Base-by-base conservation (phyloP, 2,329 filamentous ascomycete species). In the Stachybotrys chartarum region DNA sequence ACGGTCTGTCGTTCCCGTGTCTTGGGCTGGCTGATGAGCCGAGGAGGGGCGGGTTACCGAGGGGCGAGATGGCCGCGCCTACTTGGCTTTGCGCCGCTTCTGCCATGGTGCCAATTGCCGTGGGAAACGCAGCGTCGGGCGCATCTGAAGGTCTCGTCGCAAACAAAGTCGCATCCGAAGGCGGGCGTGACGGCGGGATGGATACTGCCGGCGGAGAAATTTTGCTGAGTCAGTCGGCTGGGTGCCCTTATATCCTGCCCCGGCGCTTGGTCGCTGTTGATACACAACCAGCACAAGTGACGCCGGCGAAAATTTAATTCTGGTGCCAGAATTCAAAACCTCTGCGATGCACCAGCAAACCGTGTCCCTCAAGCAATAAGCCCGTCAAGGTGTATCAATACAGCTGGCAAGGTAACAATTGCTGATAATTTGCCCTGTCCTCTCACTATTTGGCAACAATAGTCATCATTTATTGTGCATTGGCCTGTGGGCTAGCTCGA, bases 161-260 rank as follows among this genome's bases (percentile, higher is more conserved):
- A 56, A 54, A 54, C 55, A 57, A 57, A 55, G 57, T 57, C 57
- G 51, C 56, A 44, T 44, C 17, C 14, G 48, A 46, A 53, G 53
- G 50, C 54, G 60, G 57, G 57, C 59, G 56, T 59, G 55, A 56
- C 51, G 24, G 55, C 56, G 57, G 60, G 62, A 59, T 62, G 61
- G 60, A 63, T 65, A 63, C 63, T 63, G 68, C 65, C 63, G 61
- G 62, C 61, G 68, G 67, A 71, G 68, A 73, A 73, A 73, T 68
- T 72, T 72, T 74, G 73, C 71, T 72, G 70, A 72, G 63, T 71
- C 64, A 72, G 70, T 62, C 56, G 55, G 55, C 54, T 64, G 58
- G 61, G 59, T 72, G 70, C 70, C 70, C 69, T 73, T 70, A 71
- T 70, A 70, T 69, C 67, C 63, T 71, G 70, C 70, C 70, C 70